Conservation (phyloP, 108 stramenopile genomes). For the Ochromonas danica region DNA sequence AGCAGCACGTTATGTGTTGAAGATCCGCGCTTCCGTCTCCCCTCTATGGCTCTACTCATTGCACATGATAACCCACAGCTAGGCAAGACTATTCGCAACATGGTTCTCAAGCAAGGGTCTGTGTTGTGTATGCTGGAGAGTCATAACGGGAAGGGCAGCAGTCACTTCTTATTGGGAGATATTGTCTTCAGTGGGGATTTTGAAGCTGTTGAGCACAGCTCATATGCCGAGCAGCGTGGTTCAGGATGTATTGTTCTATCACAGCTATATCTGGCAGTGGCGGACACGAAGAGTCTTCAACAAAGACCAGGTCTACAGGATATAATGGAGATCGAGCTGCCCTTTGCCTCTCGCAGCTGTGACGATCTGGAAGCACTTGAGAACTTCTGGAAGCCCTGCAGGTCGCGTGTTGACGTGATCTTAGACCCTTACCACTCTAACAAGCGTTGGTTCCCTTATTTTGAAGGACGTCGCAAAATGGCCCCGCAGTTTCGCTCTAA, state of each 20-base stretch:
- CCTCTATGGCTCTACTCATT: constrained; percentile 23
- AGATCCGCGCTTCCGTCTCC: no score
- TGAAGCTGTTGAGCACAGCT: neutral
- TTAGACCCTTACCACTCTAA: constrained; percentile 2
- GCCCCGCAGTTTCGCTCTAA: constrained; percentile 29
- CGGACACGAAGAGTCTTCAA: neutral
- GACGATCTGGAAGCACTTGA: neutral
- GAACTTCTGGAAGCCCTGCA: neutral
- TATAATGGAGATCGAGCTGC: neutral
- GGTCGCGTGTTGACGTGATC: constrained; percentile 23
- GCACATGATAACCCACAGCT: constrained; percentile 36
- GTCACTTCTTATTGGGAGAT: neutral
- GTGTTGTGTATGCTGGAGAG: constrained; percentile 15
- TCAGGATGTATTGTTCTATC: neutral
- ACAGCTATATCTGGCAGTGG: neutral
- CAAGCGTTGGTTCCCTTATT: constrained; percentile 25
- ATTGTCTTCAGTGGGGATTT: constrained; percentile 23
- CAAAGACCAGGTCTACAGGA: neutral
- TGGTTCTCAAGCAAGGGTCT: neutral
- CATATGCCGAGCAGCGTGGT: neutral
- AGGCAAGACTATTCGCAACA: neutral
- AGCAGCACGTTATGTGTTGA: no score
- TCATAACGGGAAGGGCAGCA: neutral
- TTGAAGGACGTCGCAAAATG: constrained; percentile 19
- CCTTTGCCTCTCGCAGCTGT: neutral